Conservation (phyloP, 495 filamentous ascomycete species). For the Penicillium nucicola region DNA sequence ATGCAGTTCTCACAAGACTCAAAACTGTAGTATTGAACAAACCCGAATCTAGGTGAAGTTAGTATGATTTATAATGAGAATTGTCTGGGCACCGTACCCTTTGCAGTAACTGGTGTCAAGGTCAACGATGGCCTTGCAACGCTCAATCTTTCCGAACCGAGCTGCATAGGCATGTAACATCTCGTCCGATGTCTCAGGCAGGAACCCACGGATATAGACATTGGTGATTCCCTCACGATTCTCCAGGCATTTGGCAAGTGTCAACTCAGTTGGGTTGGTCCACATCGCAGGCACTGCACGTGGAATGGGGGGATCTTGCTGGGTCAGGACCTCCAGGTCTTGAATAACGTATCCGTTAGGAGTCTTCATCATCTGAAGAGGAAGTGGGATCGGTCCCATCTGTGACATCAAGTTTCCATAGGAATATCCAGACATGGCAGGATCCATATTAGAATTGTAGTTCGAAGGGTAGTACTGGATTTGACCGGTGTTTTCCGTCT, state of each 20-base stretch:
- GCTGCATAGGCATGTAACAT: constrained; percentile 76
- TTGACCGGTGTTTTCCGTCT: constrained; percentile 10
- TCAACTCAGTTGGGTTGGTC: constrained; percentile 67
- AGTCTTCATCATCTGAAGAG: constrained; percentile 43
- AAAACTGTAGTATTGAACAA: constrained; percentile 87
- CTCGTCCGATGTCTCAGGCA: constrained; percentile 91
- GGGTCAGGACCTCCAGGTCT: constrained; percentile 67
- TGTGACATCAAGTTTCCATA: constrained; percentile 20
- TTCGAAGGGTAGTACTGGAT: constrained; percentile 23
- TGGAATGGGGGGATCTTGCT: constrained; percentile 79
- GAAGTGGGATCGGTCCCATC: constrained; percentile 23
- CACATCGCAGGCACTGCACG: constrained; percentile 82
- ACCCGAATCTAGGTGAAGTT: constrained; percentile 73
- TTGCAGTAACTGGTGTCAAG: constrained; percentile 87
- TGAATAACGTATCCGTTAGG: constrained; percentile 55
- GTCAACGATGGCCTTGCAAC: constrained; percentile 97
- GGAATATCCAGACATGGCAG: constrained; percentile 20
- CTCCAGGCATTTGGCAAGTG: constrained; percentile 84
- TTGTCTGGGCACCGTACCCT: constrained; percentile 56
- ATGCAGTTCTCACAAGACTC: constrained; percentile 93
- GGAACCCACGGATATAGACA: constrained; percentile 94
- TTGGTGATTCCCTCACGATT: constrained; percentile 88
- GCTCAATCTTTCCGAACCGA: constrained; percentile 87
- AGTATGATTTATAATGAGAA: background rate
- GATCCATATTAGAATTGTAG: constrained; percentile 14